These are phyloP conservation scores for Scolecobasidium constrictum DNA, from an alignment of 2,329 filamentous ascomycete species.

Conservation along the genomic window DNA sequence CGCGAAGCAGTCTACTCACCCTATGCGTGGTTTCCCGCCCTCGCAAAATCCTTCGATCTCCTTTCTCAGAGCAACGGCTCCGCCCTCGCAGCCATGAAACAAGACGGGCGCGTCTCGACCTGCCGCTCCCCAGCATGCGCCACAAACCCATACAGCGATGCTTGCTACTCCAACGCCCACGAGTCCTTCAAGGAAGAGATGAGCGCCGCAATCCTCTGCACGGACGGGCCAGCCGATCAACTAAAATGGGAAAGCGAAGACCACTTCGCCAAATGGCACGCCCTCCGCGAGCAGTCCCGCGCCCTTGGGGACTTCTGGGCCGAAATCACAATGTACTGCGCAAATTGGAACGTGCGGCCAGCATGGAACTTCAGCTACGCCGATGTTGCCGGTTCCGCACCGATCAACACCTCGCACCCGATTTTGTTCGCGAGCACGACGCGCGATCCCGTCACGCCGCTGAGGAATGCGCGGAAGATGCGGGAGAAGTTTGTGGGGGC, in stretches of 20 bases:
- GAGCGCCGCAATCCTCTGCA: constrained; percentile 19
- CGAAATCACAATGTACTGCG: constrained; percentile 25
- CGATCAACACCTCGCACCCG: constrained; percentile 13
- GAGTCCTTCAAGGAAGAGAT: constrained; percentile 12
- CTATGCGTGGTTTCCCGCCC: background rate
- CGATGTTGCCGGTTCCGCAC: background rate
- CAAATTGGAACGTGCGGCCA: constrained; percentile 26
- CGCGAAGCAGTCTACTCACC: constrained; percentile 10
- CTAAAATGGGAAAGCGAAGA: constrained; percentile 12
- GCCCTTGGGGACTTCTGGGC: constrained; percentile 28
- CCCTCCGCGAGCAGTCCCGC: constrained; percentile 22
- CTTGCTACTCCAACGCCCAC: constrained; percentile 8
- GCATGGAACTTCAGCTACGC: constrained; percentile 21
- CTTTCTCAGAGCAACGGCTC: constrained; percentile 9
- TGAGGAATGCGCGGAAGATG: constrained; percentile 16
- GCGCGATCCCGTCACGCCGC: constrained; percentile 23
- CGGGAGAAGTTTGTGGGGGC: constrained; percentile 9
- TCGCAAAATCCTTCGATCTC: constrained; percentile 7
- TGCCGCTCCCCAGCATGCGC: constrained; percentile 7
- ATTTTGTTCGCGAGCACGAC: constrained; percentile 22
- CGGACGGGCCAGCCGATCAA: constrained; percentile 17
- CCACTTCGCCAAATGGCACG: constrained; percentile 21
- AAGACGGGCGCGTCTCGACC: background rate
- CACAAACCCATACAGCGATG: constrained; percentile 4
- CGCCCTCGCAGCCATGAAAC: constrained; percentile 8